Evolutionary conservation across 225 moss, liverwort and hornwort species (phyloP).

Genomic region (Bryum argenteum): DNA sequence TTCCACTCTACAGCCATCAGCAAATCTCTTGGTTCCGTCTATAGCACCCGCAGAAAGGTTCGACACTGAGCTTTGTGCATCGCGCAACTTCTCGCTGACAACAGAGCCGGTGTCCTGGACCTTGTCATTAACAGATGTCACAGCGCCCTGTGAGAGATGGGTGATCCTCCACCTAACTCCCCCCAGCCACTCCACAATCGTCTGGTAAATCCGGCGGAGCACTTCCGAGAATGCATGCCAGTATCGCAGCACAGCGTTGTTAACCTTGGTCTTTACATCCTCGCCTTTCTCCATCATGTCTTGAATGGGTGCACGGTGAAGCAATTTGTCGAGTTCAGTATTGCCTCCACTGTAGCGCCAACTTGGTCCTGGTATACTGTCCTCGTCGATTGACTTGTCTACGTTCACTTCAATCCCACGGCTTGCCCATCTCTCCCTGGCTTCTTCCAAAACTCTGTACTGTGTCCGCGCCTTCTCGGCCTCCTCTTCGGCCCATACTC

Average conservation of each 20-base stretch:
- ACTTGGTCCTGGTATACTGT: conserved; percentile 80
- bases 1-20: conserved; percentile 69
- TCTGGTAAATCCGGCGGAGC: conserved; percentile 42
- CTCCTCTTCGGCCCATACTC: conserved; percentile 92
- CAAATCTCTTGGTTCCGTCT: conserved; percentile 71
- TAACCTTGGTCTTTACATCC: conserved; percentile 62
- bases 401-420: conserved; percentile 79
- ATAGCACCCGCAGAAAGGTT: conserved; percentile 57
- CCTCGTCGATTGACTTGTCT: conserved; percentile 72
- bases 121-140: conserved; percentile 48
- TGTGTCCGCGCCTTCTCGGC: conserved; percentile 78
- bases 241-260: conserved; percentile 51
- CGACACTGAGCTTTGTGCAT: conserved; percentile 43
- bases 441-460: conserved; percentile 75
- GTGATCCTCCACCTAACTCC: conserved; percentile 47
- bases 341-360: conserved; percentile 78
- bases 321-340: conserved; percentile 64
- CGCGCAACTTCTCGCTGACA: conserved; percentile 38
- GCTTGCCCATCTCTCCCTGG: conserved; percentile 77
- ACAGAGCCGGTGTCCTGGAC: conserved; percentile 48
- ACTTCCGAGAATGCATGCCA: conserved; percentile 53
- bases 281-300: conserved; percentile 74
- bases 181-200: conserved; percentile 49
- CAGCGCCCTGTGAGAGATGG: conserved; percentile 40
- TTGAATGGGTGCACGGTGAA: conserved; percentile 76